Percentiles rank a stretch among this genome's conserved stretches.
These are phyloP conservation scores for Anthoceros angustus DNA, from an alignment of 225 moss, liverwort and hornwort species.

Conservation along the genomic window DNA sequence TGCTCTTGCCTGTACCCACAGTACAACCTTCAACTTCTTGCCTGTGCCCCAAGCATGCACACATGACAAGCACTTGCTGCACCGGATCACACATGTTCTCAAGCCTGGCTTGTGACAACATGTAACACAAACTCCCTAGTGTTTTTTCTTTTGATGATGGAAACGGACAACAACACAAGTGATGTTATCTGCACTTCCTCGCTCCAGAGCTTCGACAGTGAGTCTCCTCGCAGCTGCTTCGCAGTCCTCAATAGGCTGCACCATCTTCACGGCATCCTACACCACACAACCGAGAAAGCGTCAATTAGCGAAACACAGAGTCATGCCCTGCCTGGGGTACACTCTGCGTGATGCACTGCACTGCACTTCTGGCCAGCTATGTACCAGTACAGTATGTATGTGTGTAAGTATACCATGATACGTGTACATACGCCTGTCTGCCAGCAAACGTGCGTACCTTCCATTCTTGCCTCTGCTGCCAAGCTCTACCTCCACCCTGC, in stretches of 20 bases:
- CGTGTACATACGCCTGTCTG: too few species aligned
- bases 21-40: background rate
- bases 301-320: background rate
- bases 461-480: too few species aligned
- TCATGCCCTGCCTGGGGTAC: too few species aligned
- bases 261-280: conserved; percentile 94
- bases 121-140: background rate
- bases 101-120: background rate
- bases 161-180: conserved; percentile 94
- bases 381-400: too few species aligned
- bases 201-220: conserved; percentile 74
- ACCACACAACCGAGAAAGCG: conserved; percentile 2
- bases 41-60: background rate
- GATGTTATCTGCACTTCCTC: conserved; percentile 94
- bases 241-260: conserved; percentile 56
- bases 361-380: too few species aligned
- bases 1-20: too few species aligned
- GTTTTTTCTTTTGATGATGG: conserved; percentile 27
- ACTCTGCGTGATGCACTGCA: too few species aligned
- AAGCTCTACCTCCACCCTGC: too few species aligned
- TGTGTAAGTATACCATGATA: too few species aligned
- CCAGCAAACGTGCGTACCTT: too few species aligned
- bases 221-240: conserved; percentile 67
- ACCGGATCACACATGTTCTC: background rate
- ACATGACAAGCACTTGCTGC: background rate